Evolutionary conservation across 495 filamentous ascomycete species (phyloP).

Genomic region (Venustampulla echinocandica): DNA sequence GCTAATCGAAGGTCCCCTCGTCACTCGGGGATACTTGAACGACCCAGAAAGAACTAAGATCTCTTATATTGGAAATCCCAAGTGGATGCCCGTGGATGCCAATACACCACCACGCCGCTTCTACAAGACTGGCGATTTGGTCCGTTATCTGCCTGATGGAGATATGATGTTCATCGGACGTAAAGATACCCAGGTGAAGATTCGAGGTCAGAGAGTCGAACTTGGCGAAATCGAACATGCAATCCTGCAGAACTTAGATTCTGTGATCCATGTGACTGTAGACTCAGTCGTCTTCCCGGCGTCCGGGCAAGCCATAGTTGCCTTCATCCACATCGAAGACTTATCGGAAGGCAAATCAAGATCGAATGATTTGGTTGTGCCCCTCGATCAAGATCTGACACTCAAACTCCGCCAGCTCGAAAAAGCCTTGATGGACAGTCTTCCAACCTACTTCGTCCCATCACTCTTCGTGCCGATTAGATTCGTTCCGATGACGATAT

Average conservation of each 20-base stretch:
- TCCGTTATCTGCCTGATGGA: slow-evolving; percentile 21
- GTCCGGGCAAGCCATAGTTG: too few species aligned
- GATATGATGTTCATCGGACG: slow-evolving; percentile 28
- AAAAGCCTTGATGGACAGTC: neutral
- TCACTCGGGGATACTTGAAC: slow-evolving; percentile 41
- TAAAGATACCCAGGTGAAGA: slow-evolving; percentile 25
- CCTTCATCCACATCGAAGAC: neutral
- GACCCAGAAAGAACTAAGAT: neutral
- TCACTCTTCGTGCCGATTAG: neutral
- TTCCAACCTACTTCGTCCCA: neutral
- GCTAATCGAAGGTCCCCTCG: slow-evolving; percentile 47
- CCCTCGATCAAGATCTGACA: neutral
- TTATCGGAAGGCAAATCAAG: too few species aligned
- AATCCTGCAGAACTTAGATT: neutral
- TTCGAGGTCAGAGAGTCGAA: slow-evolving; percentile 26
- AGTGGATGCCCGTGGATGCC: slow-evolving; percentile 6
- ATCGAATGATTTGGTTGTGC: too few species aligned
- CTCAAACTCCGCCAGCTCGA: neutral
- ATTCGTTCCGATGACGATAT: neutral
- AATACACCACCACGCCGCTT: slow-evolving; percentile 31
- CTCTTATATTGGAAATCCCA: slow-evolving; percentile 22
- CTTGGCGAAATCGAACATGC: slow-evolving; percentile 26
- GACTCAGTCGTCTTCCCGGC: too few species aligned
- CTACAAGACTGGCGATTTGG: slow-evolving; percentile 40
- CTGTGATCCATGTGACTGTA: neutral